Evolutionary conservation across 2,329 filamentous ascomycete genomes (phyloP).

Genomic region (Clarireedia hainanense): DNA sequence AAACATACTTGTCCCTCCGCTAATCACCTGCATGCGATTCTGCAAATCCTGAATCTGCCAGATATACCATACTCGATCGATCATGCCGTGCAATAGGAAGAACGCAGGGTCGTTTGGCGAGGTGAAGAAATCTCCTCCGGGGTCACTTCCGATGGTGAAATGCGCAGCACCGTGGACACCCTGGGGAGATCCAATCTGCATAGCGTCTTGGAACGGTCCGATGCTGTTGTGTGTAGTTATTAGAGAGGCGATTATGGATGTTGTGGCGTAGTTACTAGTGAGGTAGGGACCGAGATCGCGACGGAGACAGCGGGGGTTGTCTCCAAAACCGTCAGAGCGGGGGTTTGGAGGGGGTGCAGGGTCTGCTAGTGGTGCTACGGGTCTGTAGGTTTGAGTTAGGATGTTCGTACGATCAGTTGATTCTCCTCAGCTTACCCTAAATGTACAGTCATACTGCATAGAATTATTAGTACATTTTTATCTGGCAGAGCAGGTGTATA

Average conservation of each 20-base stretch:
- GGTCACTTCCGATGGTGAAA: constrained; percentile 37
- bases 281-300: constrained; percentile 33
- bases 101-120: constrained; percentile 38
- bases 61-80: constrained; percentile 39
- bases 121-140: constrained; percentile 35
- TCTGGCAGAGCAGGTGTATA: too few species aligned
- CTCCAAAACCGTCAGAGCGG: constrained; percentile 23
- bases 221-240: constrained; percentile 30
- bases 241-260: constrained; percentile 29
- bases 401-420: constrained; percentile 21
- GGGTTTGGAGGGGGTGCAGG: constrained; percentile 28
- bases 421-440: constrained; percentile 36
- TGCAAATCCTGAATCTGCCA: constrained; percentile 38
- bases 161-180: constrained; percentile 35
- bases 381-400: constrained; percentile 4
- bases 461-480: too few species aligned
- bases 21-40: constrained; percentile 14
- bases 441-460: constrained; percentile 28
- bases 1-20: constrained; percentile 14
- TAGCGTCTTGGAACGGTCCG: constrained; percentile 37
- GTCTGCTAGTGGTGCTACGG: constrained; percentile 15
- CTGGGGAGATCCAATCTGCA: constrained; percentile 31
- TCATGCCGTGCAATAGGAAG: constrained; percentile 36
- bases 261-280: constrained; percentile 32
- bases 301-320: constrained; percentile 36